Base-by-base conservation (phyloP, 768 basidiomycete species). In the Termitomyces sp. region DNA sequence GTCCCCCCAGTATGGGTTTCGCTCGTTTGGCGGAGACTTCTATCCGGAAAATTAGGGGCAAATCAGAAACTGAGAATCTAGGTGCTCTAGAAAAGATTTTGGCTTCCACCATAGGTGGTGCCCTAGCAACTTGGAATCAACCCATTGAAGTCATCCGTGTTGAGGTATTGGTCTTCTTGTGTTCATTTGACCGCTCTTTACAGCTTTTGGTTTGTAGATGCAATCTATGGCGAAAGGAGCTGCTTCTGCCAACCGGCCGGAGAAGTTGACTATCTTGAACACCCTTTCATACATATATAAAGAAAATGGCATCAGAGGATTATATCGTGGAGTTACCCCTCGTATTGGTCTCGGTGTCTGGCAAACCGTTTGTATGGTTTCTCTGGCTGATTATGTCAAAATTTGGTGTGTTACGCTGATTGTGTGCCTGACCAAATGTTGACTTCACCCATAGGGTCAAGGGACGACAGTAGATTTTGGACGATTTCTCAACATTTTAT, bases 341-440 rank as follows among this genome's bases (percentile, higher is more conserved):
- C 92, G 97, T 58, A 92, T 99, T 66, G 97, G 85, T 61, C 85
- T 99, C 59, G 94, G 96, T 59, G 83, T 96, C 69, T 97, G 94
- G 94, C 94, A 97, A 75, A 97, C 94, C 7, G 80, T 98, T 64
- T 99, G 97, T 80, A 99, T 99, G 96, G 96, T 98, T 64, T 94
- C 92, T 22, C 88, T 98, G 62, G 94, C 95, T 20, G 95, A 98
- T 75, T 94, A 94, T 68, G 94, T 98, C 62, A 96, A 94, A 72
- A 80, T 76, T 57, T 94, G 92, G 89, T 88, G 61, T 36, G 80
- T 66, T 24, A 4, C 24, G 36, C 55, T 28, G 14, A 38, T 20
- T 47, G 13, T 30, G 36, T 38, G 12, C 18, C 9, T 48, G 10
- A 16, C 46, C 43, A 22, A 40, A 60, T 48, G 59, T 9, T 72